A percentile compares a stretch with the other conserved stretches of the same genome.
These are phyloP conservation scores for Colletotrichum limetticola DNA, from an alignment of 2,329 filamentous ascomycete species.

Conservation along the genomic window DNA sequence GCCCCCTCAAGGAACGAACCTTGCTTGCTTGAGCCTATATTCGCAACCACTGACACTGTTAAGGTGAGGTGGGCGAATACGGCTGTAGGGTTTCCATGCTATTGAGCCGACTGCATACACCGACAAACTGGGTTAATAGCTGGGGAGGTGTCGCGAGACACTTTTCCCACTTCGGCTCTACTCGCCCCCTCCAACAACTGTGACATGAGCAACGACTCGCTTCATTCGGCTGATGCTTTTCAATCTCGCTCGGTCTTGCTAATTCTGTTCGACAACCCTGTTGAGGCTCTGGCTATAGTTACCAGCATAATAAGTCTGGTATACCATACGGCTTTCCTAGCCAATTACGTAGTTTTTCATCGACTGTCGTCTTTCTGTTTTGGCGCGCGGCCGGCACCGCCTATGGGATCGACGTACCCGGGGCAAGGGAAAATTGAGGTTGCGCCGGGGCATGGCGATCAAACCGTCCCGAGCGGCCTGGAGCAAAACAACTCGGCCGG, in stretches of 20 bases:
- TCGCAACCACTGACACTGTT: not conserved
- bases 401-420: conserved; percentile 23
- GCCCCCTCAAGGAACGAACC: conserved; percentile 4
- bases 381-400: not conserved
- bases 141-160: not conserved
- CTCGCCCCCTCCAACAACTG: not conserved
- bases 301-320: not conserved
- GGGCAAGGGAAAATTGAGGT: conserved; percentile 10
- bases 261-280: not conserved
- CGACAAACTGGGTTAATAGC: not conserved
- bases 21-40: conserved; percentile 5
- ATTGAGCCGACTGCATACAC: not conserved
- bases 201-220: not conserved
- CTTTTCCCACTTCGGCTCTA: not conserved
- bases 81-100: not conserved
- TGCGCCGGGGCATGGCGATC: conserved; percentile 21
- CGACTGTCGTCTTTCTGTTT: no score
- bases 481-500: conserved; percentile 16
- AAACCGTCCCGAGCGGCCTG: conserved; percentile 31
- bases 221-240: conserved; percentile 7
- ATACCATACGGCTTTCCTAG: not conserved
- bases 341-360: not conserved
- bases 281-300: not conserved
- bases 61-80: not conserved
- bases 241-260: conserved; percentile 4